Evolutionary conservation across 2,329 filamentous ascomycete genomes (phyloP), one percentile per base, ranked within the genome.

Genomic region (Colletotrichum sp.): DNA sequence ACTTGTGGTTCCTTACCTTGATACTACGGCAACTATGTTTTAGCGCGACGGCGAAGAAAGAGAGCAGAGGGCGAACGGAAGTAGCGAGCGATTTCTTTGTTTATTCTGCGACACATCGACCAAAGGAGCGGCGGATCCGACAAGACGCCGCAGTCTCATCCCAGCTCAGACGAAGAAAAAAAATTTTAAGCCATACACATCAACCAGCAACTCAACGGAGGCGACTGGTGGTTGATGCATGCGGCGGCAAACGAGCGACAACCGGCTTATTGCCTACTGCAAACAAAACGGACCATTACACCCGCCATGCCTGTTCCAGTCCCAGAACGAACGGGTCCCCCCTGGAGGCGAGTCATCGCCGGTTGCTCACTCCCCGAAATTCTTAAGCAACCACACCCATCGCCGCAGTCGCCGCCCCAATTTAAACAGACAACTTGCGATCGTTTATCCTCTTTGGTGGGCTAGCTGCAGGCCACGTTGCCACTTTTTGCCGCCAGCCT

Each of bases 401-500:
- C 28, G 59, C 30, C 57, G 34, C 24, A 21, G 36, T 44, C 36
- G 36, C 28, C 9, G 24, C 34, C 49, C 59, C 59, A 49, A 57
- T 30, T 74, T 30, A 74, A 26, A 66, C 74, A 57, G 71, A 59
- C 64, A 65, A 74, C 21, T 18, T 69, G 2, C 65, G 64, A n/a
- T 74, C 64, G n/a, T 69, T 69, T 44, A 73, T 69, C 36, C 59
- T 65, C 55, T 82, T 78, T 69, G 79, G 69, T 76, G 81, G 80
- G 44, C n/a, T 52, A n/a, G 72, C 76, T 26, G 80, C 69, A 32
- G 83, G 82, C 83, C 83, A 85, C 15, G 83, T 85, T 21, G 78
- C 76, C 34, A 81, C 74, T 71, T 84, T 84, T 39, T 78, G 78
- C 64, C 81, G 80, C 72, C 79, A 80, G 9, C 81, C 82, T 24